A percentile compares a stretch with the other conserved stretches of the same genome.
Evolutionary conservation across 768 basidiomycete genomes (phyloP).

Genomic region (Pulveroboletus sp.): DNA sequence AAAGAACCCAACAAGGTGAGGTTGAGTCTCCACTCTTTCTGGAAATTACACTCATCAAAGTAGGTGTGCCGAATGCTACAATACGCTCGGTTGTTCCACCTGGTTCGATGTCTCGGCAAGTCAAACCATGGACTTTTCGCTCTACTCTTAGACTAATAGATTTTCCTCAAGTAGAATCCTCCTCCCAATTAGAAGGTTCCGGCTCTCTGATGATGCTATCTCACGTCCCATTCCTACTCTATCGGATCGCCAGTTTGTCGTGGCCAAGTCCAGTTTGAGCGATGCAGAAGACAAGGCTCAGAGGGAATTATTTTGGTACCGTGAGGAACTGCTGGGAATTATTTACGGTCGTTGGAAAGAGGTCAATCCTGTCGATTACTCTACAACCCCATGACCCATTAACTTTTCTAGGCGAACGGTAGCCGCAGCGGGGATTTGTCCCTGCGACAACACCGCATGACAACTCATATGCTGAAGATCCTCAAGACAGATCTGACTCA

Average conservation of each 20-base stretch:
- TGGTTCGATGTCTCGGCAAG: slow-evolving; percentile 78
- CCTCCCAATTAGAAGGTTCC: slow-evolving; percentile 67
- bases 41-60: slow-evolving; percentile 1
- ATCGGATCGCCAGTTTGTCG: slow-evolving; percentile 87
- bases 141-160: slow-evolving; percentile 4
- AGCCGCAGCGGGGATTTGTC: slow-evolving; percentile 71
- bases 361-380: slow-evolving; percentile 37
- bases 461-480: slow-evolving; percentile 72
- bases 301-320: slow-evolving; percentile 91
- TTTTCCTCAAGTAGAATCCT: slow-evolving; percentile 42
- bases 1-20: slow-evolving; percentile 60
- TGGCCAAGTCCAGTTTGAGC: slow-evolving; percentile 65
- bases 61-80: slow-evolving; percentile 39
- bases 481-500: slow-evolving; percentile 64
- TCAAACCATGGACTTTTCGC: not conserved
- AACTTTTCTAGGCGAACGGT: slow-evolving; percentile 61
- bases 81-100: slow-evolving; percentile 70
- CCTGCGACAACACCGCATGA: slow-evolving; percentile 72
- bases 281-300: slow-evolving; percentile 56
- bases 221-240: slow-evolving; percentile 75
- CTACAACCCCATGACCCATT: not conserved
- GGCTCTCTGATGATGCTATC: slow-evolving; percentile 53
- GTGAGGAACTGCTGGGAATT: slow-evolving; percentile 75
- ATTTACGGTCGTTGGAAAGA: slow-evolving; percentile 81
- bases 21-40: not conserved